Base-by-base conservation (phyloP, 2,329 filamentous ascomycete genomes). In the Geoglossum cookeanum region DNA sequence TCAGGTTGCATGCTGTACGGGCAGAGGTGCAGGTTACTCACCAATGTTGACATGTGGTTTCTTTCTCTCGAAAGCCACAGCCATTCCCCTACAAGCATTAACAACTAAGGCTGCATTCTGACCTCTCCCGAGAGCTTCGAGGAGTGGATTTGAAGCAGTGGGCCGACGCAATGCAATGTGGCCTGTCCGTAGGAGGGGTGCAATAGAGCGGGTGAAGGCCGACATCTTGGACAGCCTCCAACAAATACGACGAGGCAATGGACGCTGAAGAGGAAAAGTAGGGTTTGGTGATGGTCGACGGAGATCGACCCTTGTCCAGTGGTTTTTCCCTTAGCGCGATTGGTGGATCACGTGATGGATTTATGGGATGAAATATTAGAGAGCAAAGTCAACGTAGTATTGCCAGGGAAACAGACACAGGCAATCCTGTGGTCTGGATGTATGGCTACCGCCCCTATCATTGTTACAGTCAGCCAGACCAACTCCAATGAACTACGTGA, bases 1-100 rank as follows among this genome's bases (percentile, higher is more conserved):
- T 22, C 37, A 9, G 58, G 56, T 42, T 13, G 48, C 56, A 57
- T 56, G 42, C 47, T 59, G n/a, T 33, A 54, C 52, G 42, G 48
- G 15, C 35, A 55, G 15, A 45, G 52, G 13, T 11, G 30, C 15
- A 55, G 56, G 27, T 37, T 44, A 13, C 76, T 64, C 77, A 87
- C 92, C 92, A 68, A 98, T 92, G 76, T 98, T 98, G 64, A 98
- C 91, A 72, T 98, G 92, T 59, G 92, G 92, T 80, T 98, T 98
- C 69, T 78, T 83, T 69, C 92, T 83, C 79, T 94, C 82, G 70
- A 85, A 98, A 62, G 71, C 78, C 59, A 75, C 76, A 59, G 80
- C 80, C 69, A 83, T 78, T 64, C 74, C 74, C 69, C 79, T 74
- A 62, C 78, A 77, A 66, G 83, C 73, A 72, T 81, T 83, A 67